Evolutionary conservation across 2,329 filamentous ascomycete genomes (phyloP).

Genomic region (Tympanopsis confertula): DNA sequence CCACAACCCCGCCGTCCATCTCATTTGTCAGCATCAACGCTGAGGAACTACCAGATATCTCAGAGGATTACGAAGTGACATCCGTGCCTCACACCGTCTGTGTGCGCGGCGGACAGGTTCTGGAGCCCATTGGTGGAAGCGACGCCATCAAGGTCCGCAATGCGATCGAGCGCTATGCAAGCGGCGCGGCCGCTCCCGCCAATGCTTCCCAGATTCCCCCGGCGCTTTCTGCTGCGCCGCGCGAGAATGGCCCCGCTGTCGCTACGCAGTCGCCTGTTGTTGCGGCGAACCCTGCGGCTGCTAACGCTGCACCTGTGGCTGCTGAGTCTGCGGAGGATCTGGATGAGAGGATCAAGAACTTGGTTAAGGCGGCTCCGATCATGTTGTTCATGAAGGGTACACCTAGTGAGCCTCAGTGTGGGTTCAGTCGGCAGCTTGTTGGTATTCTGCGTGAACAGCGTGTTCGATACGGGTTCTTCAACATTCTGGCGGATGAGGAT

Average conservation of each 20-base stretch:
- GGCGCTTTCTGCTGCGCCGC: neutral
- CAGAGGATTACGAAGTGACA: constrained; percentile 84
- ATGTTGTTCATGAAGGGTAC: constrained; percentile 99
- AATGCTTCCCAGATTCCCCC: constrained; percentile 10
- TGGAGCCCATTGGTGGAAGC: constrained; percentile 82
- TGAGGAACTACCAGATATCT: constrained; percentile 84
- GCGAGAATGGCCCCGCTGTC: neutral
- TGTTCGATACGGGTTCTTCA: constrained; percentile 97
- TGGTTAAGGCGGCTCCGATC: constrained; percentile 90
- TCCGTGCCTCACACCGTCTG: constrained; percentile 89
- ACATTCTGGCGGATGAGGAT: constrained; percentile 94
- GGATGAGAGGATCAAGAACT: constrained; percentile 64
- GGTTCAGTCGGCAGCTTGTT: constrained; percentile 86
- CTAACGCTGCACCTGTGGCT: constrained; percentile 19
- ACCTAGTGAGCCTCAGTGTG: constrained; percentile 74
- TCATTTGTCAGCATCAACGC: constrained; percentile 87
- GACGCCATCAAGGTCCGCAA: constrained; percentile 76
- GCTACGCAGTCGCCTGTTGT: neutral
- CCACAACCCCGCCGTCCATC: constrained; percentile 51
- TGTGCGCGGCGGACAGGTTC: constrained; percentile 58
- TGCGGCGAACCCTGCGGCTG: constrained; percentile 13
- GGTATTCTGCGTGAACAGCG: constrained; percentile 75
- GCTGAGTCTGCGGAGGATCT: constrained; percentile 71
- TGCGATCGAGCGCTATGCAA: constrained; percentile 74
- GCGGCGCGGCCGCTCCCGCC: constrained; percentile 21